Percentiles rank a stretch among this genome's conserved stretches.
Conservation (phyloP, 805 yeast species). For the Ogataea henricii region DNA sequence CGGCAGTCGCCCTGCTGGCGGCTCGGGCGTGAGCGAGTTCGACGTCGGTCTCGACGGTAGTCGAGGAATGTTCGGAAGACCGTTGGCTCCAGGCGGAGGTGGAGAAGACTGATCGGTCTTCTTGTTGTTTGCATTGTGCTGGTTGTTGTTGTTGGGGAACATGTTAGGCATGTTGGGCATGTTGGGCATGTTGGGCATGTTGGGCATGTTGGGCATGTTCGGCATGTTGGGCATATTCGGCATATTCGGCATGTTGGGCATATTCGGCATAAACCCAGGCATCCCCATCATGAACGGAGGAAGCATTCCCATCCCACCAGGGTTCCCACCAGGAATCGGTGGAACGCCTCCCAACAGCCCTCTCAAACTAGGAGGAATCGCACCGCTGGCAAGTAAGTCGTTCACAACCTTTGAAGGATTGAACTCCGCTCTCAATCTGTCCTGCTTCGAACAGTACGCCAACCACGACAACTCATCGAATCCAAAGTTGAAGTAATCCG, state of each 20-base stretch:
- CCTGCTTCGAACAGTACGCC: constrained; percentile 87
- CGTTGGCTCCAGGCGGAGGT: constrained; percentile 11
- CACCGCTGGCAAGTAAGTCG: constrained; percentile 48
- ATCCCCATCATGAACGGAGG: constrained; percentile 31
- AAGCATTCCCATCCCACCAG: constrained; percentile 14
- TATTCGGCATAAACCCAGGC: constrained; percentile 26
- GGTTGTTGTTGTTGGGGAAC: constrained; percentile 14
- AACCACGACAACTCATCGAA: constrained; percentile 97
- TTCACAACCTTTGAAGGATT: constrained; percentile 80
- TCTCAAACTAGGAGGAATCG: constrained; percentile 32
- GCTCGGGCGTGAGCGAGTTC: constrained; percentile 30
- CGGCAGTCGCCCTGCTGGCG: constrained; percentile 18
- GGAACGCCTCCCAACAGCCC: constrained; percentile 32
- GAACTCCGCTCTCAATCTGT: constrained; percentile 73
- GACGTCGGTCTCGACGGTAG: constrained; percentile 29
- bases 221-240: constrained; percentile 36
- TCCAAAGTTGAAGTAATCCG: constrained; percentile 95
- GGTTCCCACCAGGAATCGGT: constrained; percentile 20
- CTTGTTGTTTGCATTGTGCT: constrained; percentile 8
- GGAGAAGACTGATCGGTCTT: constrained; percentile 11
- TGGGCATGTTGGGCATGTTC: constrained; percentile 29
- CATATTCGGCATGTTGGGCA: constrained; percentile 26
- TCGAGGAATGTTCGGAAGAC: constrained; percentile 22
- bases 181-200: constrained; percentile 36
- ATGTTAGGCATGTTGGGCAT: constrained; percentile 28